Percentiles rank a stretch among this genome's conserved stretches.
Conservation (phyloP, 2,329 filamentous ascomycete species). For the Aspergillus vadensis region DNA sequence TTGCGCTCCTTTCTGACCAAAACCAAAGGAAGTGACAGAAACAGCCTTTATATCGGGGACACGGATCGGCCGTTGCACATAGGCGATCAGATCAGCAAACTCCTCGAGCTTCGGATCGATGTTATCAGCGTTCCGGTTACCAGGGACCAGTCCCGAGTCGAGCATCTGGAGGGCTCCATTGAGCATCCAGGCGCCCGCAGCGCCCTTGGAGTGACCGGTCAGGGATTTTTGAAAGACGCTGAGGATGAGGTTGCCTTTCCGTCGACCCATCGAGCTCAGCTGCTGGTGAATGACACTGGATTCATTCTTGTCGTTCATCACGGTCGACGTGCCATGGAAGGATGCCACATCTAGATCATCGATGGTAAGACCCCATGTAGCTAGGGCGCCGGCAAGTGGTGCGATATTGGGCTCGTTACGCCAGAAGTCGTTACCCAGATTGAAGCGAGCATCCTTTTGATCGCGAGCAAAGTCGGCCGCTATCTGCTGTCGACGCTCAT, state of each 20-base stretch:
- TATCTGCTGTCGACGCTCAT: neutral
- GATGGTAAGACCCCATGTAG: constrained; percentile 1
- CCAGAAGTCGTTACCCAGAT: neutral
- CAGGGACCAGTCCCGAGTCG: constrained; percentile 85
- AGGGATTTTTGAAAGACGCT: constrained; percentile 98
- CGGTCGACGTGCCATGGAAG: constrained; percentile 95
- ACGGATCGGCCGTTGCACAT: neutral
- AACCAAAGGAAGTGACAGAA: neutral
- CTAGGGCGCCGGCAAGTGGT: neutral
- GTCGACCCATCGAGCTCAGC: constrained; percentile 83
- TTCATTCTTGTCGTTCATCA: constrained; percentile 98
- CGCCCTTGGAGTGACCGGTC: constrained; percentile 95
- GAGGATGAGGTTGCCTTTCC: constrained; percentile 87
- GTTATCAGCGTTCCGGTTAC: constrained; percentile 95
- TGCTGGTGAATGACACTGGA: constrained; percentile 93
- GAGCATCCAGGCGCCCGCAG: constrained; percentile 97
- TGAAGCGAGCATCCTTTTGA: neutral
- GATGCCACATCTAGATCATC: constrained; percentile 90
- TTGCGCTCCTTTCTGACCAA: neutral
- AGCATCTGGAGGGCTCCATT: constrained; percentile 93
- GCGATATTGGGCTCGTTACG: neutral
- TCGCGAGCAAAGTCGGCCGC: neutral
- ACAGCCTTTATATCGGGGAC: neutral
- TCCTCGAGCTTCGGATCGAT: constrained; percentile 90
- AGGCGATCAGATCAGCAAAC: constrained; percentile 66